A percentile compares a stretch with the other conserved stretches of the same genome.
These are phyloP conservation scores for Pestalotiopsis sp. DNA, from an alignment of 2,329 filamentous ascomycete species.

Conservation along the genomic window DNA sequence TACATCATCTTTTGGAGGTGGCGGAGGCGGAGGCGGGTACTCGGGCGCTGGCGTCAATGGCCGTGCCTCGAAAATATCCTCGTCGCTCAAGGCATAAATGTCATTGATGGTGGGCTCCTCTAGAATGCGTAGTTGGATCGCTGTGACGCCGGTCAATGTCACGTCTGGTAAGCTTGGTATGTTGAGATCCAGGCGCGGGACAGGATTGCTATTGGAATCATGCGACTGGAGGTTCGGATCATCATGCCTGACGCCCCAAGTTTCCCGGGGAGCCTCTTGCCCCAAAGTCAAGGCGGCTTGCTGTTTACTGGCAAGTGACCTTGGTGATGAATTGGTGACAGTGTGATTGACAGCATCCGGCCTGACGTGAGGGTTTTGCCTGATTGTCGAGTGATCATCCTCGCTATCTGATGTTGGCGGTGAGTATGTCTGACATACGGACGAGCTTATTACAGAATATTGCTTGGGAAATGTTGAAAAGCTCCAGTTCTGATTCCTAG, in stretches of 20 bases:
- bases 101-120: conserved; percentile 56
- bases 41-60: conserved; percentile 28
- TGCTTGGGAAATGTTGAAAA: conserved; percentile 19
- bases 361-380: conserved; percentile 20
- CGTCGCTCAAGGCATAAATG: conserved; percentile 57
- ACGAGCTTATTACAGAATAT: conserved; percentile 12
- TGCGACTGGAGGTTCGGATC: conserved; percentile 19
- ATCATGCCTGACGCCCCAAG: conserved; percentile 25
- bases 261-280: conserved; percentile 20
- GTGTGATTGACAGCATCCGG: not conserved
- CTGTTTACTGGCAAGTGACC: not conserved
- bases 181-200: conserved; percentile 20
- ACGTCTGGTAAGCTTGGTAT: conserved; percentile 28
- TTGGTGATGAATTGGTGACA: not conserved
- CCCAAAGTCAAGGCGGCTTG: not conserved
- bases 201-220: conserved; percentile 10
- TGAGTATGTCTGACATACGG: conserved; percentile 18
- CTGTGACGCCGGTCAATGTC: conserved; percentile 26
- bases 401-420: conserved; percentile 23
- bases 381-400: conserved; percentile 16
- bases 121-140: conserved; percentile 38
- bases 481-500: conserved; percentile 14
- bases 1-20: not conserved
- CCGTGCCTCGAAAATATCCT: conserved; percentile 56
- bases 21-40: conserved; percentile 25